Conservation (phyloP, 2,329 filamentous ascomycete species). For the Ophiostoma perfectum region DNA sequence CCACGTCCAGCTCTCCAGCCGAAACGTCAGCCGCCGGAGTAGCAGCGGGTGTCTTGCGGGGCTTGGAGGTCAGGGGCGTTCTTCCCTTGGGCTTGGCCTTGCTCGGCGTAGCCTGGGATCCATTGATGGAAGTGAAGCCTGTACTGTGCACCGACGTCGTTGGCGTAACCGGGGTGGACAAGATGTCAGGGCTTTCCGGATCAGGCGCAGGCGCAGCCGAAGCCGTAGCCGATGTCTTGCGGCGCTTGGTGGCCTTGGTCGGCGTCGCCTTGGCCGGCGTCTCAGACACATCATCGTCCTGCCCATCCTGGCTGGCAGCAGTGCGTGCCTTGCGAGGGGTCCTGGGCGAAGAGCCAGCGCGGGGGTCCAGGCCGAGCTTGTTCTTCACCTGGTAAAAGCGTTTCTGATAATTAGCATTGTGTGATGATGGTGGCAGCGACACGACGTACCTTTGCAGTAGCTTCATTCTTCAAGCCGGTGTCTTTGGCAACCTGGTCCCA, state of each 20-base stretch:
- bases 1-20: too few species aligned
- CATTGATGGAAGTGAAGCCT: background rate
- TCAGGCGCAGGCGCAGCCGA: background rate
- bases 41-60: background rate
- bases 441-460: conserved; percentile 41
- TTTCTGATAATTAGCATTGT: conserved; percentile 10
- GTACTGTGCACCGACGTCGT: background rate
- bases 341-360: conserved; percentile 2
- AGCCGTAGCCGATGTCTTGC: background rate
- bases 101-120: background rate
- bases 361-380: conserved; percentile 39
- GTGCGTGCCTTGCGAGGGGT: background rate
- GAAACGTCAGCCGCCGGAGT: too few species aligned
- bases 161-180: background rate
- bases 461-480: conserved; percentile 42
- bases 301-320: background rate
- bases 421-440: background rate
- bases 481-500: conserved; percentile 44
- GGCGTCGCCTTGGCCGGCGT: background rate
- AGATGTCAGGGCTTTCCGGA: background rate
- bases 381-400: conserved; percentile 48
- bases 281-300: background rate
- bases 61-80: background rate
- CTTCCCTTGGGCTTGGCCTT: background rate
- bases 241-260: conserved; percentile 10